Evolutionary conservation across 2,329 filamentous ascomycete species (phyloP).

Genomic region (Diaporthe aspalathi): DNA sequence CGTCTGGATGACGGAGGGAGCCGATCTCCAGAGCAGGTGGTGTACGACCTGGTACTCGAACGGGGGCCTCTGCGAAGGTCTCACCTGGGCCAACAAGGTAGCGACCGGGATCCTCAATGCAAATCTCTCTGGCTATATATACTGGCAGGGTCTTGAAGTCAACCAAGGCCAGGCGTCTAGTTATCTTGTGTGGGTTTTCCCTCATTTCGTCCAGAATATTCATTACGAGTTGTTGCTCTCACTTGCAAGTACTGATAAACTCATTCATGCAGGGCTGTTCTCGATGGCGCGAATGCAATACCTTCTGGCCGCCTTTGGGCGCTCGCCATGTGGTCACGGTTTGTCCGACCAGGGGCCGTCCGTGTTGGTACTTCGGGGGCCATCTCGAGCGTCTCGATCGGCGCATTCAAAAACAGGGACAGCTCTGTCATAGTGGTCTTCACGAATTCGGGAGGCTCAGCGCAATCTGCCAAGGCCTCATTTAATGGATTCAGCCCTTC

Average conservation of each 20-base stretch:
- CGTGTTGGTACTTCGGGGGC: conserved; percentile 44
- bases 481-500: conserved; percentile 46
- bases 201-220: too few species aligned
- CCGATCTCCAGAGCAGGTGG: conserved; percentile 54
- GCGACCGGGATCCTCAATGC: conserved; percentile 55
- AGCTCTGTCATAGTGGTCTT: conserved; percentile 47
- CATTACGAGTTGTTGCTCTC: background rate
- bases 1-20: conserved; percentile 60
- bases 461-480: conserved; percentile 44
- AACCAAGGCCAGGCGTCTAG: conserved; percentile 41
- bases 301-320: conserved; percentile 47
- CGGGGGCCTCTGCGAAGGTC: conserved; percentile 56
- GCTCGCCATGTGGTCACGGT: conserved; percentile 47
- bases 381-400: conserved; percentile 43
- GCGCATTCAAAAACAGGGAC: conserved; percentile 49
- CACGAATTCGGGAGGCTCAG: conserved; percentile 46
- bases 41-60: conserved; percentile 55
- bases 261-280: conserved; percentile 35
- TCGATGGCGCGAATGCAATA: conserved; percentile 42
- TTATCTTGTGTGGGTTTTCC: conserved; percentile 32
- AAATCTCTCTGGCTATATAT: conserved; percentile 59
- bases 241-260: conserved; percentile 39
- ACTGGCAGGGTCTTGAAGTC: conserved; percentile 53
- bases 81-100: conserved; percentile 61
- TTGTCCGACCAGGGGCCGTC: conserved; percentile 47